A percentile compares a stretch with the other conserved stretches of the same genome.
Evolutionary conservation across 2,329 filamentous ascomycete genomes (phyloP).

Genomic region (Alternaria arbusti): DNA sequence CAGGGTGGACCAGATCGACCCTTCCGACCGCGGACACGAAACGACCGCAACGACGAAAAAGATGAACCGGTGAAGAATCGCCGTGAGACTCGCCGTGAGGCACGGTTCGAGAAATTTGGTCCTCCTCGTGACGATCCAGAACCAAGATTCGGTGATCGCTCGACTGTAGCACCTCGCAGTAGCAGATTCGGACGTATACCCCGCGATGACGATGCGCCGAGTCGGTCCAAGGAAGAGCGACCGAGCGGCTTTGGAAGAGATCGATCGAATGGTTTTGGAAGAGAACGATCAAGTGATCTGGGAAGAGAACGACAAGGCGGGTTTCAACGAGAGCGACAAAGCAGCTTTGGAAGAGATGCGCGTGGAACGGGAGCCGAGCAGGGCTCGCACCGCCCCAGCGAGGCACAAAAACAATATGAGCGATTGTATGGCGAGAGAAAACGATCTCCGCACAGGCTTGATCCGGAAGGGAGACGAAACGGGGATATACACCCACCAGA

Average conservation of each 20-base stretch:
- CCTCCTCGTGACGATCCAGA: slow-evolving; percentile 5
- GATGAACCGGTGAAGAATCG: slow-evolving; percentile 2
- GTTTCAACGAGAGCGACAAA: background rate
- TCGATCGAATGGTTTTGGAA: background rate
- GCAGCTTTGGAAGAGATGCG: background rate
- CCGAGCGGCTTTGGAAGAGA: background rate
- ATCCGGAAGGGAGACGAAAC: background rate
- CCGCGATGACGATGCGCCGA: slow-evolving; percentile 1
- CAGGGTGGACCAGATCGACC: slow-evolving; percentile 17
- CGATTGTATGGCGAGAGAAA: background rate
- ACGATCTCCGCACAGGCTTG: background rate
- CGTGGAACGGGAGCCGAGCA: background rate
- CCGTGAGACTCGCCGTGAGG: slow-evolving; percentile 1
- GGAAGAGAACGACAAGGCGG: background rate
- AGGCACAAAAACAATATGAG: background rate
- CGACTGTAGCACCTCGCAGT: background rate
- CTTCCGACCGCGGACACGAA: slow-evolving; percentile 14
- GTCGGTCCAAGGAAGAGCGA: background rate
- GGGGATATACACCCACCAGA: background rate
- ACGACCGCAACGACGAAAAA: background rate
- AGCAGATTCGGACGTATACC: slow-evolving; percentile 12
- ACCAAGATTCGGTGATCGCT: background rate
- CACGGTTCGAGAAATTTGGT: slow-evolving; percentile 13
- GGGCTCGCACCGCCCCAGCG: background rate
- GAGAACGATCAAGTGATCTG: background rate